Base-by-base conservation (phyloP, 805 yeast species). In the Candida ficus region DNA sequence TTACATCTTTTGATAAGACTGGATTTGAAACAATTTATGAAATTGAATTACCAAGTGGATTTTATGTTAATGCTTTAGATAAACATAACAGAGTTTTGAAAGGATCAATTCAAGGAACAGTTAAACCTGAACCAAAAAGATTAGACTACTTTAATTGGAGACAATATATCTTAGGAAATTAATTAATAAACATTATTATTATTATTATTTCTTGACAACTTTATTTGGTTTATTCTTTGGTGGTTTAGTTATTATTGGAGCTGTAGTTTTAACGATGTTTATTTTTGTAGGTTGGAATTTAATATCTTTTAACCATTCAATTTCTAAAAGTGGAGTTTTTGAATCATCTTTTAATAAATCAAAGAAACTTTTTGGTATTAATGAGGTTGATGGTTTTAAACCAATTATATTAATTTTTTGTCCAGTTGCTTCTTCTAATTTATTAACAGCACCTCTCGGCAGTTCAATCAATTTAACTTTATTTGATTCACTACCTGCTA, bases 381-480 rank as follows among this genome's bases (percentile, higher is more conserved):
- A 19, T 4, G 34, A 46, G 14, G 53, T 65, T 0, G 44, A 39
- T 25, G 25, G 30, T 16, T 46, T 53, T 3, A 52, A 12, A 1
- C 56, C 63, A 2, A 62, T 40, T 1, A 73, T 42, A 1, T 71
- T 73, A 3, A 69, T 26, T 9, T 58, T 60, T 7, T 46, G 51
- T 8, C 61, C 58, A 18, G 67, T 44, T 4, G 48, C 53, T 20
- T 48, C 43, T 30, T 71, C 63, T 2, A 75, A 44, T 39, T 48
- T 46, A 3, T 40, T 32, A 21, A 44, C 22, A 2, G 56, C 30
- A 0, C 66, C 75, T 41, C 64, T 67, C 2, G 89, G 89, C 20
- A 83, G 61, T 45, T 78, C 83, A 2, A 83, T 67, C 33, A 83
- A 60, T 44, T 76, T 80, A 4, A 78, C 78, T 14, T 48, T 41